Evolutionary conservation across 257 asterid species (phyloP), one percentile per base, ranked within the genome.

Genomic region (Solanum paucissectum): DNA sequence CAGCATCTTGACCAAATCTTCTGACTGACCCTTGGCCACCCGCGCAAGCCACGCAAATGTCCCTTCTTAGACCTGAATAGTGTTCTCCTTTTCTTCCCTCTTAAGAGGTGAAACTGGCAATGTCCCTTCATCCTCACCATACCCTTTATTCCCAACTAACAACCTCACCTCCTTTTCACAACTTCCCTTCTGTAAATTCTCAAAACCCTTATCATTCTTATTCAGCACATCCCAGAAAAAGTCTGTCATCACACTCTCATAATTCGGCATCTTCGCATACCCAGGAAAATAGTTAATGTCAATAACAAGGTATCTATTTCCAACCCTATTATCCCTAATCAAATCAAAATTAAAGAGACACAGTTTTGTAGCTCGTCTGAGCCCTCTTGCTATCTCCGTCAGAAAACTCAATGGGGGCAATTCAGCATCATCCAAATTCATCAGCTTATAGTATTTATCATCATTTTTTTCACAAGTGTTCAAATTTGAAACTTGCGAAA

Each of bases 211-310:
- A 7, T 87, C 89, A 27, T 79, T 84, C 77, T 87, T 71, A 9
- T 66, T 89, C 90, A 93, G 89, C 49, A 94, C 91, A 77, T 91
- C 93, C 93, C 93, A 89, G 88, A 95, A 95, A 87, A 94, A 95
- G 66, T 93, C 94, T 1, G 95, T 93, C 88, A 95, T 83, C 42
- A 93, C 94, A n/a, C 84, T 87, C 88, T 95, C 98, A 37, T 94
- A 95, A 88, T 91, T 72, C 3, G 96, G 98, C 98, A 95, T 93
- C 93, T 94, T 95, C 1, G 98, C 96, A 60, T 95, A 93, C 49
- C 97, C 96, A 2, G 97, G 98, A 89, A 94, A 95, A 86, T 95
- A 95, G 90, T 95, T 95, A 71, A 94, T 94, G 84, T 95, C 98
- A 9, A 94, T 89, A 18, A 95, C 94, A 74, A 94, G 97, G 85